Conservation (phyloP, 2,329 filamentous ascomycete genomes). For the Aspergillus sp. region DNA sequence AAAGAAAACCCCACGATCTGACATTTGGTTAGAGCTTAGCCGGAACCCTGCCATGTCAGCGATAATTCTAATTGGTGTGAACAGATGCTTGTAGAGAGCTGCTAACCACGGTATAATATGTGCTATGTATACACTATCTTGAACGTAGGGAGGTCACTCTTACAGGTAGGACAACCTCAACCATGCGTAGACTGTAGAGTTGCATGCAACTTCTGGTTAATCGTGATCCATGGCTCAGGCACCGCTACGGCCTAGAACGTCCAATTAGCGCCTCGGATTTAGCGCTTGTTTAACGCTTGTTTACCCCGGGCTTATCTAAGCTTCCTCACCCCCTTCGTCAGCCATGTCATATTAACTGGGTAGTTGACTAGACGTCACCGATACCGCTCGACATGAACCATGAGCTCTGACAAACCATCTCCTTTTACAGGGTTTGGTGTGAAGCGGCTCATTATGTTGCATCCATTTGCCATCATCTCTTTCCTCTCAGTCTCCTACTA, state of each 20-base stretch:
- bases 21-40: too few species aligned
- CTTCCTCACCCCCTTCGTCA: background rate
- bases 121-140: too few species aligned
- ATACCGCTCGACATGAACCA: background rate
- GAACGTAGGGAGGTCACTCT: too few species aligned
- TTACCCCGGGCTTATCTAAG: background rate
- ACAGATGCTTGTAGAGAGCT: too few species aligned
- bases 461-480: background rate
- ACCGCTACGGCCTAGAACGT: background rate
- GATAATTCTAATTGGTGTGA: too few species aligned
- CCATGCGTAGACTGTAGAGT: too few species aligned
- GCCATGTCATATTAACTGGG: background rate
- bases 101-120: too few species aligned
- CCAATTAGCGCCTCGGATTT: background rate
- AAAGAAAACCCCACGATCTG: too few species aligned
- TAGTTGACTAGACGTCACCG: background rate
- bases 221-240: background rate
- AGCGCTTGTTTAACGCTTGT: background rate
- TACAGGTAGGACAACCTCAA: too few species aligned
- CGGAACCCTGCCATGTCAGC: too few species aligned
- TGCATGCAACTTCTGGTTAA: too few species aligned
- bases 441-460: background rate
- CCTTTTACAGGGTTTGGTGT: background rate
- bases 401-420: background rate
- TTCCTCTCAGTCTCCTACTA: constrained; percentile 4